phyloP scores from a whole-genome alignment of 495 filamentous ascomycete species.

The Podospora didyma region DNA sequence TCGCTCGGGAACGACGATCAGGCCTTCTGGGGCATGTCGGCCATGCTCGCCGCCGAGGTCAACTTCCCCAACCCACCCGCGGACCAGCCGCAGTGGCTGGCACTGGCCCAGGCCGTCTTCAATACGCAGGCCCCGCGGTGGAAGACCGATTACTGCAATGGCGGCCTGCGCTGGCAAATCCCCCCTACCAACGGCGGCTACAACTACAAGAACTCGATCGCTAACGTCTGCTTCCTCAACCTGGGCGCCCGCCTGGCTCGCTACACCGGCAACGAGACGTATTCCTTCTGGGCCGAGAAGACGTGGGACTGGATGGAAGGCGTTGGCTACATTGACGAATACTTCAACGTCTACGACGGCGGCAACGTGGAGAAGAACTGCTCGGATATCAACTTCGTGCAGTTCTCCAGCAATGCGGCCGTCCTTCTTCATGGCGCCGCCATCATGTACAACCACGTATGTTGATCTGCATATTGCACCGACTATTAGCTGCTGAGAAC shows the following conservation, averaged over 20 bases:
- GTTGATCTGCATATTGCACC: conserved; percentile 9
- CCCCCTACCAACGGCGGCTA: conserved; percentile 72
- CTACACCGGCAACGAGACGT: conserved; percentile 67
- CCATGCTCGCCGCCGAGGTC: conserved; percentile 63
- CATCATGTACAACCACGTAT: conserved; percentile 64
- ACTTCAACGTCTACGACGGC: conserved; percentile 58
- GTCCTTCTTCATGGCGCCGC: conserved; percentile 62
- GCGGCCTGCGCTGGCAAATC: conserved; percentile 82
- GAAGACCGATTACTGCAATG: conserved; percentile 61
- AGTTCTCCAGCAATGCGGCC: conserved; percentile 70
- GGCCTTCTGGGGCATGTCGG: conserved; percentile 64
- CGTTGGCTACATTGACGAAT: conserved; percentile 46
- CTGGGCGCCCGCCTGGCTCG: conserved; percentile 65
- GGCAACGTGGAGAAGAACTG: conserved; percentile 47
- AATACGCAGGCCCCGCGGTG: conserved; percentile 64
- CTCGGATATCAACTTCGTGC: conserved; percentile 44
- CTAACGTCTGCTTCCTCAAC: conserved; percentile 67
- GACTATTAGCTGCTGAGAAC: not conserved
- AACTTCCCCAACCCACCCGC: conserved; percentile 56
- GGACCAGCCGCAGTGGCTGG: conserved; percentile 67
- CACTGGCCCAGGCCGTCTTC: conserved; percentile 77
- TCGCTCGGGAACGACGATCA: conserved; percentile 68
- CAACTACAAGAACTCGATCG: conserved; percentile 71
- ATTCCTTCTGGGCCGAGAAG: conserved; percentile 64
- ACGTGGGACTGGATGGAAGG: conserved; percentile 63